Evolutionary conservation across 208 protist genomes (phyloP).

Genomic region (Leishmania major): DNA sequence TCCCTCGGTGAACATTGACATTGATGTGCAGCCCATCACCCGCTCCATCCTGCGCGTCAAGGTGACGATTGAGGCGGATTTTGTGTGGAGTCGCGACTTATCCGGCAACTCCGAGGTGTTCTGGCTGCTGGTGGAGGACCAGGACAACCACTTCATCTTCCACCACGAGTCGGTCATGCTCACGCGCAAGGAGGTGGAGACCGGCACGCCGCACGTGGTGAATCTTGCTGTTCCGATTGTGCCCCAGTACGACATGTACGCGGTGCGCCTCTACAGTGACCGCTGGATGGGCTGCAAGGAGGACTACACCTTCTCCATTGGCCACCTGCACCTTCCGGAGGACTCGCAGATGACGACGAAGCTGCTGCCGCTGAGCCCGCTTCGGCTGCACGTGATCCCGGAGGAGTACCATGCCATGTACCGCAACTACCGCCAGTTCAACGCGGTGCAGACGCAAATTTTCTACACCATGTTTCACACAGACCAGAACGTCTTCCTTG

Average conservation of each 20-base stretch:
- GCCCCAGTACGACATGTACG: conserved; percentile 98
- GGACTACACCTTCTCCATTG: conserved; percentile 92
- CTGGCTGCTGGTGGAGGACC: conserved; percentile 98
- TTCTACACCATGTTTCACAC: conserved; percentile 99
- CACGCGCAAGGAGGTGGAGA: conserved; percentile 86
- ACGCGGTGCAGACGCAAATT: conserved; percentile 99
- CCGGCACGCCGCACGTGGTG: conserved; percentile 80
- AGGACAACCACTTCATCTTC: conserved; percentile 95
- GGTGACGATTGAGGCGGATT: conserved; percentile 89
- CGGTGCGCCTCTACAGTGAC: conserved; percentile 95
- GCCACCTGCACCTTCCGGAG: conserved; percentile 96
- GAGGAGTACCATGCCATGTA: conserved; percentile 87
- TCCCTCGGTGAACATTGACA: conserved; percentile 88
- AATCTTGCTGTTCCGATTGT: conserved; percentile 97
- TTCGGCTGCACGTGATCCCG: conserved; percentile 91
- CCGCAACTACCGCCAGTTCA: conserved; percentile 97
- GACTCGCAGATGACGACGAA: conserved; percentile 94
- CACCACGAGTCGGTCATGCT: conserved; percentile 85
- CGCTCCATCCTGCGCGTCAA: conserved; percentile 94
- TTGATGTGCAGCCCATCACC: conserved; percentile 98
- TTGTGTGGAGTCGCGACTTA: conserved; percentile 94
- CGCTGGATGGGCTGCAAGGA: conserved; percentile 94
- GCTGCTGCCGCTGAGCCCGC: conserved; percentile 95
- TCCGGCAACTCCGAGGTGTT: conserved; percentile 94
- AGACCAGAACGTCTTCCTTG: conserved; percentile 98